Percentiles rank a stretch among this genome's conserved stretches.
Conservation (phyloP, 2,329 filamentous ascomycete species). For the Fusarium circinatum region DNA sequence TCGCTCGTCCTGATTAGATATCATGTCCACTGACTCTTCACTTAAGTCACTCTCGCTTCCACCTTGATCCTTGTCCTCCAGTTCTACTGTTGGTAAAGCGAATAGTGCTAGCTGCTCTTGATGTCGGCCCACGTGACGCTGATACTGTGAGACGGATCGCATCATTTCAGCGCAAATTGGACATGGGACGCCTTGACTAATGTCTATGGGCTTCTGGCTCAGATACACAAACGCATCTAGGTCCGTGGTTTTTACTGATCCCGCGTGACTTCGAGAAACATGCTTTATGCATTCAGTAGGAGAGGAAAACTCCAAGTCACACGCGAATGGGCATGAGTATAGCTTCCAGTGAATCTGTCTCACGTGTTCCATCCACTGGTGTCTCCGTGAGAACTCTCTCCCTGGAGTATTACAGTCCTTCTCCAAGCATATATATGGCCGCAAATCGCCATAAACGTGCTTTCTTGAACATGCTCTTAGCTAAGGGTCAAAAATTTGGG, state of each 20-base stretch:
- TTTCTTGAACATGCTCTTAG: neutral
- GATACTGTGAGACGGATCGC: neutral
- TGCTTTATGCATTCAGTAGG: neutral
- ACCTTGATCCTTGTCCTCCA: too few species aligned
- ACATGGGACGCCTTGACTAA: neutral
- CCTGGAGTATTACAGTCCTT: neutral
- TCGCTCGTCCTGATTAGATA: neutral
- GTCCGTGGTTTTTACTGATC: neutral
- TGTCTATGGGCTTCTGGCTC: neutral
- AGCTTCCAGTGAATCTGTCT: neutral
- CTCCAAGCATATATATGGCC: neutral
- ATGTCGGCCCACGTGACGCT: neutral
- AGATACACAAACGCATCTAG: neutral
- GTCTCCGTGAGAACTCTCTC: neutral
- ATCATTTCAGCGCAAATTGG: neutral
- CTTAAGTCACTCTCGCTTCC: too few species aligned
- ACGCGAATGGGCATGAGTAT: neutral
- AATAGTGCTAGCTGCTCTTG: neutral
- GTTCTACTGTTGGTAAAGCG: neutral
- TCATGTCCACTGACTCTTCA: too few species aligned
- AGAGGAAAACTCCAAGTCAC: fast-evolving
- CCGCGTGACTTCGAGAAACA: neutral
- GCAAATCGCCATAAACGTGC: neutral
- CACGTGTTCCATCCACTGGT: neutral
- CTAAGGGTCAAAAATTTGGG: neutral